Conservation (phyloP, 176 grass and related monocot species). For the Otatea glauca region DNA sequence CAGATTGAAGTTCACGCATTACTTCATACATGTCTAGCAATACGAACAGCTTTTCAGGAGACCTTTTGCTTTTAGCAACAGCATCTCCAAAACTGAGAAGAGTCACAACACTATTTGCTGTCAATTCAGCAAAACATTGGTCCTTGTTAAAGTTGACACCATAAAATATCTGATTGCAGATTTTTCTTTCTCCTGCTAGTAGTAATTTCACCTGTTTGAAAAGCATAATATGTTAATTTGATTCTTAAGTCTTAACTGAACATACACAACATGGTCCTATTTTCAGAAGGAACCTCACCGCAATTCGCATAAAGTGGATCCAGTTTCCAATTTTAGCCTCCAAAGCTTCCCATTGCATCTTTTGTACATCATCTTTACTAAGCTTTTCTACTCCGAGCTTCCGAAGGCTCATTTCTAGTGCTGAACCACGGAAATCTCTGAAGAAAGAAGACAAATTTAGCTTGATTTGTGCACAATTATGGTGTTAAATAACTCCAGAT, state of each 20-base stretch:
- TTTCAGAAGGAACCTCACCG: constrained; percentile 51
- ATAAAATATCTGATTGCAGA: constrained; percentile 87
- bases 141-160: constrained; percentile 73
- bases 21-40: constrained; percentile 98
- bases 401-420: constrained; percentile 71
- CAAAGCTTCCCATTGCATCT: constrained; percentile 86
- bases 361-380: constrained; percentile 93
- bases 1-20: constrained; percentile 81
- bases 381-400: constrained; percentile 87
- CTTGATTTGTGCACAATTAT: constrained; percentile 26
- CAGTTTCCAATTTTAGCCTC: constrained; percentile 96
- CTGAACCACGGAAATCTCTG: constrained; percentile 68
- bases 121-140: constrained; percentile 84
- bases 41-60: constrained; percentile 93
- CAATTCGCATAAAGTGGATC: constrained; percentile 92
- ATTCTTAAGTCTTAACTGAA: constrained; percentile 27
- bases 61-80: constrained; percentile 94
- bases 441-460: constrained; percentile 9
- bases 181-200: constrained; percentile 83
- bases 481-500: not conserved
- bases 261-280: not conserved
- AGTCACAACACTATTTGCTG: constrained; percentile 69
- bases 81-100: constrained; percentile 96
- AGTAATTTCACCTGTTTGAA: constrained; percentile 81
- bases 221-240: constrained; percentile 36